Evolutionary conservation across 768 basidiomycete genomes (phyloP).

Genomic region (Vararia minispora): DNA sequence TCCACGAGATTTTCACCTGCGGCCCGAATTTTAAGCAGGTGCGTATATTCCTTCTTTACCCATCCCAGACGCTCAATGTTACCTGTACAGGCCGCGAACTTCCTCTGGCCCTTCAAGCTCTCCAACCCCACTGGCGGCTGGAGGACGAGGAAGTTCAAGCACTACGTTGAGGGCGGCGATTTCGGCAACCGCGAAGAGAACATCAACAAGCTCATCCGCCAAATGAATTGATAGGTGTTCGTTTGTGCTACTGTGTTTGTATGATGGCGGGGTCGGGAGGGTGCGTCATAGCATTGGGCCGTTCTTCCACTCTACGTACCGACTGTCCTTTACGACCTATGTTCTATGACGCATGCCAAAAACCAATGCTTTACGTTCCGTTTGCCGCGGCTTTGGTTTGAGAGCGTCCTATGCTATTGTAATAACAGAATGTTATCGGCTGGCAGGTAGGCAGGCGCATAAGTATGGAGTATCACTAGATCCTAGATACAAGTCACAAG

Average conservation of each 20-base stretch:
- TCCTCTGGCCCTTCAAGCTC: conserved; percentile 99
- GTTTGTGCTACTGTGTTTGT: neutral
- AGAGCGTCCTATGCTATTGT: no score
- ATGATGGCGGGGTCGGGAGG: conserved; percentile 1
- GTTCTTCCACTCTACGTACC: no score
- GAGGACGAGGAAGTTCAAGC: conserved; percentile 97
- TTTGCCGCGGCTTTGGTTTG: no score
- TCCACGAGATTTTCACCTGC: conserved; percentile 90
- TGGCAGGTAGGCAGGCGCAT: no score
- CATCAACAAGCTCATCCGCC: conserved; percentile 96
- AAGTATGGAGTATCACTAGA: no score
- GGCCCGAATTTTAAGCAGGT: conserved; percentile 99
- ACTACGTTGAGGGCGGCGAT: conserved; percentile 93
- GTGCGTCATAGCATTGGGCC: no score
- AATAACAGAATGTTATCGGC: no score
- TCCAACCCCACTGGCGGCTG: conserved; percentile 99
- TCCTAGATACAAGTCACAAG: no score
- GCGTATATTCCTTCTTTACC: conserved; percentile 17
- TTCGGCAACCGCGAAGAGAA: conserved; percentile 93
- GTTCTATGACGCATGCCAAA: no score
- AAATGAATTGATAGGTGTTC: conserved; percentile 60
- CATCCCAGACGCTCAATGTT: conserved; percentile 4
- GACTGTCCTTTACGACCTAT: no score
- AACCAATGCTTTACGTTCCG: no score
- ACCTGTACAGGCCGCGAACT: conserved; percentile 63